Evolutionary conservation across 1,284 basidiomycete genomes (phyloP).

Genomic region (Rhodotorula sp.): DNA sequence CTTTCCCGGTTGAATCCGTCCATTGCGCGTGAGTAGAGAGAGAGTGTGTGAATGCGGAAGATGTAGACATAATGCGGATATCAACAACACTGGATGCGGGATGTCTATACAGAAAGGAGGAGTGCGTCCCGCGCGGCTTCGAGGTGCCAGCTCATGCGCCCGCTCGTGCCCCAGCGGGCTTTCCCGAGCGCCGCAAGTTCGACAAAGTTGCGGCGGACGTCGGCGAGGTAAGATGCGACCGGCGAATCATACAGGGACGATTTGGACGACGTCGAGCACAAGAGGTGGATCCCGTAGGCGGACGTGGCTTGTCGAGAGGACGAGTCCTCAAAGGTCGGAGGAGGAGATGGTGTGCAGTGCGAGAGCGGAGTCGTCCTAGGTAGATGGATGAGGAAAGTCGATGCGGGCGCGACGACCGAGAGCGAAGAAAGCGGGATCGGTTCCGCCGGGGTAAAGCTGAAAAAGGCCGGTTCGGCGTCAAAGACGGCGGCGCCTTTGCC

Average conservation of each 20-base stretch:
- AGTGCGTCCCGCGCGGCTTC: conserved; percentile 24
- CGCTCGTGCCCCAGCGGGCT: conserved; percentile 33
- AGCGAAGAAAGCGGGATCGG: conserved; percentile 20
- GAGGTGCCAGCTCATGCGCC: conserved; percentile 36
- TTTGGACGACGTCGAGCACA: conserved; percentile 27
- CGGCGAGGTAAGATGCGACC: conserved; percentile 29
- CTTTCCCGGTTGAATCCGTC: background rate
- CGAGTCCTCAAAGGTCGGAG: background rate
- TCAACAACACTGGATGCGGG: background rate
- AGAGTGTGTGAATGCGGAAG: background rate
- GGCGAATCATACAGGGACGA: conserved; percentile 30
- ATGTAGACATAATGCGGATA: background rate
- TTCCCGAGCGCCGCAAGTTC: conserved; percentile 36
- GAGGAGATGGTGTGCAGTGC: conserved; percentile 11
- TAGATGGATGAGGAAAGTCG: conserved; percentile 30
- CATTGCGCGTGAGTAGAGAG: background rate
- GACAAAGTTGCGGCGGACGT: conserved; percentile 37
- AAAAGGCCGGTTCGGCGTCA: conserved; percentile 17
- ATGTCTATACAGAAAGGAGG: background rate
- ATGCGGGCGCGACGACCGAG: conserved; percentile 29
- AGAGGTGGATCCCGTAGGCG: conserved; percentile 36
- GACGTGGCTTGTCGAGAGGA: conserved; percentile 8
- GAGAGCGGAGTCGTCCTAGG: conserved; percentile 28
- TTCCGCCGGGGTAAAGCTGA: conserved; percentile 34
- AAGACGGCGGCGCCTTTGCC: conserved; percentile 14